phyloP scores from a whole-genome alignment of 2,329 filamentous ascomycete genomes.

The Apiospora koreana region DNA sequence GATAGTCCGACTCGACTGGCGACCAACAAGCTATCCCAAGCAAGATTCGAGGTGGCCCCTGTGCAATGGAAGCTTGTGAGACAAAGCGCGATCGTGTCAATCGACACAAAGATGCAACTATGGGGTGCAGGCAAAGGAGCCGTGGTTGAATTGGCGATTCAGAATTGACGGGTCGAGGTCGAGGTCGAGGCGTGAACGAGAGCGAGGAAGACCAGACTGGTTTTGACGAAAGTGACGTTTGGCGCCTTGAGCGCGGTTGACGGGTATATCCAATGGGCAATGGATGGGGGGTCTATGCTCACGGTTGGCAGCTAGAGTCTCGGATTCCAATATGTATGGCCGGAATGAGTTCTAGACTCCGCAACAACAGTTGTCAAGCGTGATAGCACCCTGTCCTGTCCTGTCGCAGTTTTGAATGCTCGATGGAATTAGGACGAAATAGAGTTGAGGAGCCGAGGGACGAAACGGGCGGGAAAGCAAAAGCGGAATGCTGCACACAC shows the following conservation, averaged over 20 bases:
- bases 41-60: neutral
- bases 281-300: conserved; percentile 3
- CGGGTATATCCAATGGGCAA: conserved; percentile 1
- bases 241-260: conserved; percentile 6
- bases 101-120: neutral
- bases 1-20: neutral
- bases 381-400: neutral
- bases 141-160: neutral
- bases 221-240: conserved; percentile 6
- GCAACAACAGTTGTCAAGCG: conserved; percentile 9
- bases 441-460: conserved; percentile 3
- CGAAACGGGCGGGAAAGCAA: conserved; percentile 5
- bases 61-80: neutral
- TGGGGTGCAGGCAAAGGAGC: neutral
- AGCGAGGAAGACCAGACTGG: neutral
- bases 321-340: neutral
- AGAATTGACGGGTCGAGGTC: neutral
- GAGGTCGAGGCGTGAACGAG: neutral
- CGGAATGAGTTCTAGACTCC: conserved; percentile 6
- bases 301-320: conserved; percentile 9
- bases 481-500: neutral
- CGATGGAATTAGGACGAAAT: neutral
- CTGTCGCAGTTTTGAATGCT: conserved; percentile 1
- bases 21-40: neutral
- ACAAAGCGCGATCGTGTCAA: conserved; percentile 5